phyloP scores from a whole-genome alignment of 495 filamentous ascomycete genomes.

The Hypoxylon fragiforme region DNA sequence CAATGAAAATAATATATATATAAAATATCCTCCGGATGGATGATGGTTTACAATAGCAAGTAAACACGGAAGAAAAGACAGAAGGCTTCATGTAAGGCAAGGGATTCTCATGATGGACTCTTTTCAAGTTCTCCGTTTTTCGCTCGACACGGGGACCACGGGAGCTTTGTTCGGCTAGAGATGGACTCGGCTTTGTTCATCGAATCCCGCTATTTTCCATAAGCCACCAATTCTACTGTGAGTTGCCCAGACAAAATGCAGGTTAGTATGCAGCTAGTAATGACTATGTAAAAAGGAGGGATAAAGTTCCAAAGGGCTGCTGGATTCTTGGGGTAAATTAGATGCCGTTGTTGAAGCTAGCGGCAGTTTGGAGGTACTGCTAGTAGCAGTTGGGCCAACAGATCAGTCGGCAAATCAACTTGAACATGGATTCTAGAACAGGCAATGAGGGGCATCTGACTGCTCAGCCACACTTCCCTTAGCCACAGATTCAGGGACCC shows the following conservation, averaged over 20 bases:
- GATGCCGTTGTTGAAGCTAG: slow-evolving; percentile 2
- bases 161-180: slow-evolving; percentile 34
- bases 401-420: background rate
- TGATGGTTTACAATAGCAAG: slow-evolving; percentile 1
- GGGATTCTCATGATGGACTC: too few relatives aligned
- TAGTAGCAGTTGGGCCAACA: background rate
- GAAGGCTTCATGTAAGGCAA: background rate
- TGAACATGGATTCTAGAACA: slow-evolving; percentile 1
- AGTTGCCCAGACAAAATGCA: too few relatives aligned
- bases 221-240: background rate
- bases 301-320: background rate
- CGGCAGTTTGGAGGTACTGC: background rate
- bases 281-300: background rate
- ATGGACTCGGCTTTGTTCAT: slow-evolving; percentile 9
- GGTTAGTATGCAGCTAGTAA: background rate
- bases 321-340: slow-evolving; percentile 17
- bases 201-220: background rate
- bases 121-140: slow-evolving; percentile 25
- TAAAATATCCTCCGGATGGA: background rate
- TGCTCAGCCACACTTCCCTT: slow-evolving; percentile 3
- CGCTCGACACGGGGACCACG: slow-evolving; percentile 22
- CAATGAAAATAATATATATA: too few relatives aligned
- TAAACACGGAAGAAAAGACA: slow-evolving; percentile 7
- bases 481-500: background rate
- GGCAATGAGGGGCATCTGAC: slow-evolving; percentile 9